phyloP scores from a whole-genome alignment of 2,329 filamentous ascomycete genomes.

The Ramularia collo-cygni region DNA sequence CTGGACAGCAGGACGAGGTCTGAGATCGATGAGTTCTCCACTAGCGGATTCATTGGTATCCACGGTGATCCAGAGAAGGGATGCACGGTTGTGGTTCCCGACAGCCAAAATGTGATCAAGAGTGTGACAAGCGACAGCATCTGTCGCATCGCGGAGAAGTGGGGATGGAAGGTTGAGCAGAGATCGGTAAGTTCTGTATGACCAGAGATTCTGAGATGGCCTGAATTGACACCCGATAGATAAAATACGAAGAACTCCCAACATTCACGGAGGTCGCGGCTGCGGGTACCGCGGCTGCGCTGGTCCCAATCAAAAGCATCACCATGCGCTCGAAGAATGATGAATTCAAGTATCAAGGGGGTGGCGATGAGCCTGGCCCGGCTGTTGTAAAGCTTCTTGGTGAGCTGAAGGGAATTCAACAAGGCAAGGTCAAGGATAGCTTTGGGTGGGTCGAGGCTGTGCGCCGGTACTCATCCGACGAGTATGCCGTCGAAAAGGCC shows the following conservation, averaged over 20 bases:
- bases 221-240: conserved; percentile 35
- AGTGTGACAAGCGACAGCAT: conserved; percentile 78
- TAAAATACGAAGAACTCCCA: conserved; percentile 57
- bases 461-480: conserved; percentile 31
- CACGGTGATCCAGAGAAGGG: conserved; percentile 49
- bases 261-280: conserved; percentile 76
- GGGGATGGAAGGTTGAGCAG: conserved; percentile 79
- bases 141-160: conserved; percentile 64
- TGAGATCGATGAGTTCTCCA: conserved; percentile 93
- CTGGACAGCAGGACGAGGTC: conserved; percentile 76
- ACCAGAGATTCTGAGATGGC: neutral
- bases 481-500: conserved; percentile 22
- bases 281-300: conserved; percentile 80
- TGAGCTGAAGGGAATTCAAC: conserved; percentile 78
- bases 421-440: conserved; percentile 67
- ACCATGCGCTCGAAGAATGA: conserved; percentile 58
- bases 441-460: conserved; percentile 63
- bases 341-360: conserved; percentile 50
- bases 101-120: conserved; percentile 80
- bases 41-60: conserved; percentile 84
- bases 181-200: conserved; percentile 49
- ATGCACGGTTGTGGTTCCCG: conserved; percentile 70
- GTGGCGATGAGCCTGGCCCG: conserved; percentile 63
- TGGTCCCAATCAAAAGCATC: conserved; percentile 89
- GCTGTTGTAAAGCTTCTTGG: conserved; percentile 65